These are phyloP conservation scores for Eutypa lata DNA, from an alignment of 2,329 filamentous ascomycete species.

Conservation along the genomic window DNA sequence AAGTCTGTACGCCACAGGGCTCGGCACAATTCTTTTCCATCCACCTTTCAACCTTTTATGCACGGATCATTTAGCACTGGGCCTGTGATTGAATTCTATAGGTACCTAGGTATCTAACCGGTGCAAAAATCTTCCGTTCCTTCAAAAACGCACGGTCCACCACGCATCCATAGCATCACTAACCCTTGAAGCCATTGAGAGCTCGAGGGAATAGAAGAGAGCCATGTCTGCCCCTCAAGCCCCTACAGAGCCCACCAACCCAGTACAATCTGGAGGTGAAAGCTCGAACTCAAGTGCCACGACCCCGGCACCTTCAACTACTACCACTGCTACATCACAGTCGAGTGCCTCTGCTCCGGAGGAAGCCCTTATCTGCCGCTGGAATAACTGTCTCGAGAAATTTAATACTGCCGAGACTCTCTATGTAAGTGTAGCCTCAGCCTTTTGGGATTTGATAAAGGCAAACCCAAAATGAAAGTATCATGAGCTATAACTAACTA, in stretches of 20 bases:
- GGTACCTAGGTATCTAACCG: too few relatives aligned
- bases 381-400: conserved; percentile 57
- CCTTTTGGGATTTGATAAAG: background rate
- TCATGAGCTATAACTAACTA: background rate
- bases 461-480: background rate
- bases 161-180: background rate
- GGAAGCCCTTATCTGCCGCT: conserved; percentile 55
- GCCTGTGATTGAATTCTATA: too few relatives aligned
- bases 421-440: conserved; percentile 54
- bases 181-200: background rate
- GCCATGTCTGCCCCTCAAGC: conserved; percentile 26
- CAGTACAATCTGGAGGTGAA: conserved; percentile 21
- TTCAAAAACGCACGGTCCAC: background rate
- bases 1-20: background rate
- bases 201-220: background rate
- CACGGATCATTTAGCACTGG: background rate
- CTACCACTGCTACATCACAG: conserved; percentile 44
- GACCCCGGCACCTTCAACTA: conserved; percentile 49
- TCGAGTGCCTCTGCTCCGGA: conserved; percentile 42
- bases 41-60: background rate
- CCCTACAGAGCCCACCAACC: conserved; percentile 10
- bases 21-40: background rate
- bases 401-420: conserved; percentile 56
- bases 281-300: conserved; percentile 50
- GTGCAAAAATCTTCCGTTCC: too few relatives aligned